These are phyloP conservation scores for Centaurea solstitialis DNA, from an alignment of 129 eudicot genomes.

Conservation along the genomic window DNA sequence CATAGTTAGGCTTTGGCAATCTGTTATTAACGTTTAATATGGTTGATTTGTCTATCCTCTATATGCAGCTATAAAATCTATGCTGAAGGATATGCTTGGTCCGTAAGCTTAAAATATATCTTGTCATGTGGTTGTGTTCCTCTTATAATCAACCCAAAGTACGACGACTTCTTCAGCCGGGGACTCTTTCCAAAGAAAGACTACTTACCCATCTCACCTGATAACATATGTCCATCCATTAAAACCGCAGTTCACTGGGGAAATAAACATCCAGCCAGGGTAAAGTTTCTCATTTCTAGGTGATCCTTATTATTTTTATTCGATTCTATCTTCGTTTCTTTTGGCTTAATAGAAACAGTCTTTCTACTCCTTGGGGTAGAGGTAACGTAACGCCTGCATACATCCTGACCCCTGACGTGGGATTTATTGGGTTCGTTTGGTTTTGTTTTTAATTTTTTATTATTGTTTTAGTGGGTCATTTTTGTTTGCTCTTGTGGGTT, in stretches of 20 bases:
- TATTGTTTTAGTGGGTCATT: not conserved
- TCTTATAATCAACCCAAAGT: conserved; percentile 63
- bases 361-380: not conserved
- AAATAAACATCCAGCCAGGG: conserved; percentile 51
- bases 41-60: not conserved
- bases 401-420: not conserved
- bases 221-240: conserved; percentile 57
- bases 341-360: not conserved
- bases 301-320: not conserved
- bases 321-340: not conserved
- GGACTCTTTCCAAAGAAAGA: conserved; percentile 71
- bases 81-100: conserved; percentile 95
- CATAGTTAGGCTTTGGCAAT: not conserved
- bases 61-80: conserved; percentile 81
- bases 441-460: not conserved
- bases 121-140: conserved; percentile 83
- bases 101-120: conserved; percentile 88
- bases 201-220: conserved; percentile 59
- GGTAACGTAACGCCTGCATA: not conserved
- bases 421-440: not conserved
- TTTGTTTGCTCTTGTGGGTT: not conserved
- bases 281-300: conserved; percentile 8
- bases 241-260: conserved; percentile 79
- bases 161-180: conserved; percentile 79
- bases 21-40: not conserved